phyloP scores from a whole-genome alignment of 441 rosid genomes.

The Adansonia rubrostipa region DNA sequence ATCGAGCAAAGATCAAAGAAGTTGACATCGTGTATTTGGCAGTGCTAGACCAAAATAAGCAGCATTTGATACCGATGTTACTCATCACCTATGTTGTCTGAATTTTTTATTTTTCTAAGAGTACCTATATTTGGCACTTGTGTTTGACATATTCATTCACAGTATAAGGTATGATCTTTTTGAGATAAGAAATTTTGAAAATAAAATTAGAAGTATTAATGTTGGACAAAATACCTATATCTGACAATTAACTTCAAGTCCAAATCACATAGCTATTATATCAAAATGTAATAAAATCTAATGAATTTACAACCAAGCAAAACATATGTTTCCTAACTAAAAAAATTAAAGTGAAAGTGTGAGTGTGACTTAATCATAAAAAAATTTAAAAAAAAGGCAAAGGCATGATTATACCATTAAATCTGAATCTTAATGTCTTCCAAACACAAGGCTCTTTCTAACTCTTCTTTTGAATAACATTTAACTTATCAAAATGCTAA shows the following conservation, averaged over 20 bases:
- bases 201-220: no score
- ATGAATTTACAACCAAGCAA: constrained; percentile 37
- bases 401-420: constrained; percentile 13
- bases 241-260: no score
- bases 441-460: background rate
- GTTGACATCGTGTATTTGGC: background rate
- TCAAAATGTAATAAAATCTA: constrained; percentile 22
- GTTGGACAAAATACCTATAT: no score
- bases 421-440: constrained; percentile 13
- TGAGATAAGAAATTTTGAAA: no score
- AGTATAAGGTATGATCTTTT: no score
- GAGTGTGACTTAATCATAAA: no score
- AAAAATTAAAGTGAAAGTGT: constrained; percentile 25
- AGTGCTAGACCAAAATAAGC: constrained; percentile 20
- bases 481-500: constrained; percentile 52
- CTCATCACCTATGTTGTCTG: no score
- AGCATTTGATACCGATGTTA: background rate
- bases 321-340: constrained; percentile 23
- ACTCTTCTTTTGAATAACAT: constrained; percentile 33
- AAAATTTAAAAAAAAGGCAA: background rate
- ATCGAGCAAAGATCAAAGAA: background rate
- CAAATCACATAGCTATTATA: no score
- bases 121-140: no score
- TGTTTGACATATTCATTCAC: no score
- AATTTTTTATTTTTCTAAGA: no score